A percentile compares a stretch with the other conserved stretches of the same genome.
Conservation (phyloP, 2,329 filamentous ascomycete species). For the Ophiocordyceps unilateralis region DNA sequence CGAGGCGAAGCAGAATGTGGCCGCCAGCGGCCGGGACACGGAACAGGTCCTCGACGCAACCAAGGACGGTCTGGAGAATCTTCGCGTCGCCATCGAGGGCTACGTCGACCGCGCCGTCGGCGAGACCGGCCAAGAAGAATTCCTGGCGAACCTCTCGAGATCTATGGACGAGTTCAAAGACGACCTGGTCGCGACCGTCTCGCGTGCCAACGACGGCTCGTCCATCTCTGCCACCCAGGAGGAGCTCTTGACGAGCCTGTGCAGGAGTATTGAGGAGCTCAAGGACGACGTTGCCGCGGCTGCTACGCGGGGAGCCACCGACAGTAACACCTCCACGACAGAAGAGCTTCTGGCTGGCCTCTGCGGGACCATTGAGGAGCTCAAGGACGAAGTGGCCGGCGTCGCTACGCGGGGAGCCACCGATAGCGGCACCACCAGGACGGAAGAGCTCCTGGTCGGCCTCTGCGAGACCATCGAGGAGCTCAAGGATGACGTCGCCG, state of each 20-base stretch:
- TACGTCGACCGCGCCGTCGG: slow-evolving; percentile 62
- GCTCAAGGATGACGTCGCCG: slow-evolving; percentile 46
- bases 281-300: slow-evolving; percentile 39
- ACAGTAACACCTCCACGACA: neutral
- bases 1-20: slow-evolving; percentile 60
- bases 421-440: neutral
- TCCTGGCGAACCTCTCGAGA: slow-evolving; percentile 49
- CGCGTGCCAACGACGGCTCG: neutral
- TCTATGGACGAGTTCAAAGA: slow-evolving; percentile 51
- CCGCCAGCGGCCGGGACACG: slow-evolving; percentile 63
- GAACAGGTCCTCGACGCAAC: slow-evolving; percentile 80
- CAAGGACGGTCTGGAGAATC: slow-evolving; percentile 68
- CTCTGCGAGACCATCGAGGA: slow-evolving; percentile 42
- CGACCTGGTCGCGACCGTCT: slow-evolving; percentile 30
- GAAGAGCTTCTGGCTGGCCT: neutral
- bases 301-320: slow-evolving; percentile 18
- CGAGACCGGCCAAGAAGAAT: slow-evolving; percentile 56
- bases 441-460: neutral
- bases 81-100: slow-evolving; percentile 62
- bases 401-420: slow-evolving; percentile 18
- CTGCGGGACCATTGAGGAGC: slow-evolving; percentile 45
- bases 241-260: slow-evolving; percentile 35
- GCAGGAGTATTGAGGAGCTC: slow-evolving; percentile 52
- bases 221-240: slow-evolving; percentile 5
- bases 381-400: slow-evolving; percentile 41